Conservation (phyloP, 495 filamentous ascomycete species). For the Immersiella caudata region DNA sequence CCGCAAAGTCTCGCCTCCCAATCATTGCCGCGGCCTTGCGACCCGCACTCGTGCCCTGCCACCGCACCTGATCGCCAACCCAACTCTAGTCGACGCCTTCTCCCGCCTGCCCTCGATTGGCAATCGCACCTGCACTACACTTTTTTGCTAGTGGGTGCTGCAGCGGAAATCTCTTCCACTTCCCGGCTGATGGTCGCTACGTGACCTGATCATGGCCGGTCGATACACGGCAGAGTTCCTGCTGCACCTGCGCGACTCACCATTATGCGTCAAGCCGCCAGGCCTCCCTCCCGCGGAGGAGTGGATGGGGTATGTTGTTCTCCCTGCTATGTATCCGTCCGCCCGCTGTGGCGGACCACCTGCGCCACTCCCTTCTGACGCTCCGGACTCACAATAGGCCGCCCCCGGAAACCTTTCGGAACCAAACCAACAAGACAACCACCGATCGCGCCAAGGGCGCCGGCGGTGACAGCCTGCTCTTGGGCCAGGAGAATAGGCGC, state of each 20-base stretch:
- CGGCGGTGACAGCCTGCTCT: constrained; percentile 40
- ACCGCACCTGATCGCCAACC: constrained; percentile 1
- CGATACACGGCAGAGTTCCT: constrained; percentile 83
- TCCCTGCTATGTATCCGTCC: neutral
- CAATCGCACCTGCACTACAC: neutral
- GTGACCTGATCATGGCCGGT: constrained; percentile 44
- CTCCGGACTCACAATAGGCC: constrained; percentile 33
- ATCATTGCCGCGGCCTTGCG: neutral
- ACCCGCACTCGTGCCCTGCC: neutral
- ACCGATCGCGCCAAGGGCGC: constrained; percentile 47
- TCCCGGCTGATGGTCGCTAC: constrained; percentile 30
- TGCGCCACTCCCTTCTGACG: neutral
- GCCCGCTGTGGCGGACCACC: neutral
- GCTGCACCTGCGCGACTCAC: constrained; percentile 74
- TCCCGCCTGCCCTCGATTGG: neutral
- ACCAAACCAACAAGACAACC: constrained; percentile 40
- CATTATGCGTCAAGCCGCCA: constrained; percentile 79
- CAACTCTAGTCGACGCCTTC: neutral
- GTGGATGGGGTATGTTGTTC: constrained; percentile 88
- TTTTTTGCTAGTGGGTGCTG: constrained; percentile 11
- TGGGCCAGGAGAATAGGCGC: constrained; percentile 59
- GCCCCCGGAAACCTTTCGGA: constrained; percentile 48
- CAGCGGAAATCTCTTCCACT: neutral
- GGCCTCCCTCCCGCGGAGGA: constrained; percentile 86
- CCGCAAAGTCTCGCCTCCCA: neutral